Conservation (phyloP, 148 eudicot genomes). For the Agrostemma githago region DNA sequence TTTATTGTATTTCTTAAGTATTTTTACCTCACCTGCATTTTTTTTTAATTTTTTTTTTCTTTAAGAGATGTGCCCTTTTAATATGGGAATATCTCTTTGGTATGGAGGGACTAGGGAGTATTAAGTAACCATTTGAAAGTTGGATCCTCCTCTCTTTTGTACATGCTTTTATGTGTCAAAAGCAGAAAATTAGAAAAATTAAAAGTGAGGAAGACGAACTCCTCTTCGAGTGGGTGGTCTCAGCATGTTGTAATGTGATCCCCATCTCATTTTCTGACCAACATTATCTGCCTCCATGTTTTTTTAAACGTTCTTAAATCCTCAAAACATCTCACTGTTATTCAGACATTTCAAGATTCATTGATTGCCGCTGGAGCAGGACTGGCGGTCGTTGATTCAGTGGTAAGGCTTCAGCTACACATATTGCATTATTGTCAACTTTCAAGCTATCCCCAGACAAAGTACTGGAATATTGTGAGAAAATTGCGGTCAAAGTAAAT, state of each 20-base stretch:
- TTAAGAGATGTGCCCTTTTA: too few relatives aligned
- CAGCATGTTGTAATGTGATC: constrained; percentile 5
- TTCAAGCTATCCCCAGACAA: not conserved
- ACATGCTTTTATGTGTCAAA: too few relatives aligned
- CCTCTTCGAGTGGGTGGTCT: too few relatives aligned
- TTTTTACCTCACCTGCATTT: too few relatives aligned
- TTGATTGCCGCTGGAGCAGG: constrained; percentile 89
- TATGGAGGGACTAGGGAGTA: too few relatives aligned
- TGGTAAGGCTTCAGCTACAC: constrained; percentile 57
- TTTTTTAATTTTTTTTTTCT: too few relatives aligned
- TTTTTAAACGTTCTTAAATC: not conserved
- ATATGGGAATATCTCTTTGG: too few relatives aligned
- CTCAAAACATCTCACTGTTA: constrained; percentile 10
- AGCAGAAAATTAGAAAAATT: too few relatives aligned
- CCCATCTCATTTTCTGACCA: not conserved
- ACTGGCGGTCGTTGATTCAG: constrained; percentile 77
- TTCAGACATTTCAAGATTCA: constrained; percentile 91
- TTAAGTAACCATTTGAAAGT: too few relatives aligned
- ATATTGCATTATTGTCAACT: not conserved
- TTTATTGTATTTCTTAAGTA: too few relatives aligned
- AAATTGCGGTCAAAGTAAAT: not conserved
- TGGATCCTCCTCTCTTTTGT: too few relatives aligned
- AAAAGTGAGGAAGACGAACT: too few relatives aligned
- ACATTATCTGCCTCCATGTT: not conserved
- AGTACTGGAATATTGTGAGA: not conserved